Percentiles rank a stretch among this genome's conserved stretches.
Conservation (phyloP, 345 rosid genomes). For the Barbarea vulgaris region DNA sequence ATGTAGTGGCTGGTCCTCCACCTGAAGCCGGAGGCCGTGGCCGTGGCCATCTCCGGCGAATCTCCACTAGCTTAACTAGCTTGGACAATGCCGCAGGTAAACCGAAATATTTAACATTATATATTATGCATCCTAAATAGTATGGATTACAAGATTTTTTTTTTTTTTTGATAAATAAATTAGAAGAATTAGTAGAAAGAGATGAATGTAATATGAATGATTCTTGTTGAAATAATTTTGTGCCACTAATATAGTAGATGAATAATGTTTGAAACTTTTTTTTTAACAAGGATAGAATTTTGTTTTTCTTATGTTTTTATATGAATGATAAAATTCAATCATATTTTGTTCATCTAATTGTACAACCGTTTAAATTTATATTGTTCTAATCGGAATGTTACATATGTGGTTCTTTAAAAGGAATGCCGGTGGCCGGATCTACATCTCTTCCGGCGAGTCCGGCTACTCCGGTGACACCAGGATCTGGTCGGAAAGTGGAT, state of each 20-base stretch:
- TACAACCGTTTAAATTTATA: not conserved
- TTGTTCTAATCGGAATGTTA: not conserved
- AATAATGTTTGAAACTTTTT: not conserved
- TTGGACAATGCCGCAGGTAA: slow-evolving; percentile 42
- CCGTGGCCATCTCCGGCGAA: slow-evolving; percentile 67
- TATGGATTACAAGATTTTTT: no score
- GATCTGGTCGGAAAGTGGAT: slow-evolving; percentile 56
- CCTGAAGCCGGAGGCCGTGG: slow-evolving; percentile 84
- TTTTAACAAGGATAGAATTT: not conserved
- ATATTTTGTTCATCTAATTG: not conserved
- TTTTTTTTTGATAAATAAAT: no score
- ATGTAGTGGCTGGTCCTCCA: slow-evolving; percentile 86
- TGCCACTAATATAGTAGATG: not conserved
- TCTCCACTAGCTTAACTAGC: slow-evolving; percentile 39
- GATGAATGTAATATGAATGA: not conserved
- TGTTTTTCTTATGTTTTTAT: not conserved
- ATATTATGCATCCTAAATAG: not conserved
- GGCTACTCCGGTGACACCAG: slow-evolving; percentile 41
- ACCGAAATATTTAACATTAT: not conserved
- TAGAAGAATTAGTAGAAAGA: not conserved
- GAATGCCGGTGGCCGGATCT: not conserved
- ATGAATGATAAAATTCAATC: not conserved
- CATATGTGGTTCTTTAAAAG: not conserved
- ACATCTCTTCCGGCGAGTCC: slow-evolving; percentile 38
- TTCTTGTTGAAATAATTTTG: not conserved